Conservation (phyloP, 805 yeast species). For the Candida vartiovaarae region DNA sequence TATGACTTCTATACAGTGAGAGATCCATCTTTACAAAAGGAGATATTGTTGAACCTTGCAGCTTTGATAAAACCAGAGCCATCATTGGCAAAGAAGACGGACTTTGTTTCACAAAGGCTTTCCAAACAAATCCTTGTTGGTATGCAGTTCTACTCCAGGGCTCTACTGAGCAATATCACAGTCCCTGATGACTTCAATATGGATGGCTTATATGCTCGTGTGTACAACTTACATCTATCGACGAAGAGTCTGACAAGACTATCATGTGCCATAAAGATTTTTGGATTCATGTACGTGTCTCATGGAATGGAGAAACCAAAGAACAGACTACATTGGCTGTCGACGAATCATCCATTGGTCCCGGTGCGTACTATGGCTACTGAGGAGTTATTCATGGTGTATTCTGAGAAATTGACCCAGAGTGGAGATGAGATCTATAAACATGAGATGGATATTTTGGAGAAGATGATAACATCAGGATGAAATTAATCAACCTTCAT, state of each 20-base stretch:
- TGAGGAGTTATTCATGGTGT: conserved; percentile 35
- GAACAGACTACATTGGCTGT: conserved; percentile 22
- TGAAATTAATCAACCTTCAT: conserved; percentile 12
- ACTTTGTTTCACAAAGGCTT: conserved; percentile 10
- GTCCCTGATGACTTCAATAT: conserved; percentile 20
- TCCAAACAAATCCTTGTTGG: conserved; percentile 18
- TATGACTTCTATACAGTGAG: conserved; percentile 23
- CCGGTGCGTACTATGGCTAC: conserved; percentile 32
- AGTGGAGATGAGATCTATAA: conserved; percentile 26
- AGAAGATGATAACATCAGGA: not conserved
- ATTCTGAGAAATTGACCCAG: conserved; percentile 26
- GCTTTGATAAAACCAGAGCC: conserved; percentile 23
- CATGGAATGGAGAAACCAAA: conserved; percentile 14
- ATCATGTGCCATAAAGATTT: conserved; percentile 33
- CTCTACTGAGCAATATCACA: conserved; percentile 14
- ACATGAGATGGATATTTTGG: conserved; percentile 8
- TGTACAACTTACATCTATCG: conserved; percentile 51
- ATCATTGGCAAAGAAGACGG: not conserved
- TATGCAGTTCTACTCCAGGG: conserved; percentile 19
- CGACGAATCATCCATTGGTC: conserved; percentile 26
- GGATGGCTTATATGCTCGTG: conserved; percentile 35
- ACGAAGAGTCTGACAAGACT: conserved; percentile 35
- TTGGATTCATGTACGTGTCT: conserved; percentile 31
- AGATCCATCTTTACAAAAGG: conserved; percentile 5
- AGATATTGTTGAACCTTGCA: conserved; percentile 21